Conservation (phyloP, 2,329 filamentous ascomycete species). For the Colletotrichum aenigma region DNA sequence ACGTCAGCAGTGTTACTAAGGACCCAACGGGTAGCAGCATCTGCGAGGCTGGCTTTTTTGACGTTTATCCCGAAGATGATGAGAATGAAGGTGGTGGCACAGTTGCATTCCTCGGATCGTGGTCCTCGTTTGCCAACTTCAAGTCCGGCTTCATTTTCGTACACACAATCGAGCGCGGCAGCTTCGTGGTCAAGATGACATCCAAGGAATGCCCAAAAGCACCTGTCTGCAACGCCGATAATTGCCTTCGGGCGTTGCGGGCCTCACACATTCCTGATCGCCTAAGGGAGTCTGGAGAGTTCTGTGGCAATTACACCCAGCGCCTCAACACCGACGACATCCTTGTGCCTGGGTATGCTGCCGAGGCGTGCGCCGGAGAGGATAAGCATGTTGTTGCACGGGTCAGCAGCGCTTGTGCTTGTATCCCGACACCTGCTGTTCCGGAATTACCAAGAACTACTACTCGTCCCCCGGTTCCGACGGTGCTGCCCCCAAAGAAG, state of each 20-base stretch:
- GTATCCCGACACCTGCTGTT: constrained; percentile 24
- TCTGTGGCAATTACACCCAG: constrained; percentile 21
- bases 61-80: constrained; percentile 43
- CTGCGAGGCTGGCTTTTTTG: constrained; percentile 49
- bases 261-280: constrained; percentile 19
- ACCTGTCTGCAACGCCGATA: constrained; percentile 24
- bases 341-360: constrained; percentile 20
- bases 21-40: constrained; percentile 42
- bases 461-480: constrained; percentile 24
- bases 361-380: constrained; percentile 16
- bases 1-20: constrained; percentile 30
- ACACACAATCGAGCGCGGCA: constrained; percentile 26
- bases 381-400: constrained; percentile 12
- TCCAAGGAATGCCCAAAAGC: constrained; percentile 19
- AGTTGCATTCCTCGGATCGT: constrained; percentile 21
- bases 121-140: constrained; percentile 25
- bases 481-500: constrained; percentile 22
- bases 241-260: constrained; percentile 24
- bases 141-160: constrained; percentile 25
- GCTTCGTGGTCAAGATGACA: constrained; percentile 25
- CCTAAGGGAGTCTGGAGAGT: constrained; percentile 22
- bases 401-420: constrained; percentile 25
- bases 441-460: constrained; percentile 27
- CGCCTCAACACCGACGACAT: constrained; percentile 10
- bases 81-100: constrained; percentile 23